phyloP scores from a whole-genome alignment of 1,284 basidiomycete species.

The Neonothopanus nambi region DNA sequence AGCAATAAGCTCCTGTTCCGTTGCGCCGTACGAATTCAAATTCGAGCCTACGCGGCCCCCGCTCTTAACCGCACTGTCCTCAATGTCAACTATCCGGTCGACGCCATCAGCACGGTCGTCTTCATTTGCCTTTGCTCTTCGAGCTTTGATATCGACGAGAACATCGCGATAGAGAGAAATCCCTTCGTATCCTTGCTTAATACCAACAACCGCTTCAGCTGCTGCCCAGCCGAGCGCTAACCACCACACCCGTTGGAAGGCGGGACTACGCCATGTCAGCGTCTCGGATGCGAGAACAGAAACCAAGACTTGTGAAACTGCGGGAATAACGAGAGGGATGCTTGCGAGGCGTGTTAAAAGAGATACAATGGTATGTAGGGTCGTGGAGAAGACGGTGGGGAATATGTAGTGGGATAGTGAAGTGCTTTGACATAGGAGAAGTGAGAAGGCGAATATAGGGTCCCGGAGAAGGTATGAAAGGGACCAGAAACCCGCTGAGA shows the following conservation, averaged over 20 bases:
- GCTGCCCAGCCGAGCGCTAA: conserved; percentile 68
- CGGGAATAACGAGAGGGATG: conserved; percentile 53
- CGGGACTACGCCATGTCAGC: conserved; percentile 56
- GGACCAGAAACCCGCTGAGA: conserved; percentile 58
- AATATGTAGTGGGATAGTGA: background rate
- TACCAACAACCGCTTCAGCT: conserved; percentile 61
- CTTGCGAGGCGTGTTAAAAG: conserved; percentile 55
- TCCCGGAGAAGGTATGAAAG: conserved; percentile 57
- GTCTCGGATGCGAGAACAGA: conserved; percentile 11
- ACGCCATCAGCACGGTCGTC: background rate
- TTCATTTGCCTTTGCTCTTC: background rate
- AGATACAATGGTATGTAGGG: conserved; percentile 49
- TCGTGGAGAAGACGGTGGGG: conserved; percentile 44
- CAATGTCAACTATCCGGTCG: conserved; percentile 2
- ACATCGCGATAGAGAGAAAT: conserved; percentile 67
- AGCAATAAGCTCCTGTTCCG: background rate
- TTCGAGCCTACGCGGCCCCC: background rate
- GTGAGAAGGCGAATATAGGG: conserved; percentile 43
- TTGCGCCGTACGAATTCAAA: background rate
- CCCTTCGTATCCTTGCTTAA: conserved; percentile 68
- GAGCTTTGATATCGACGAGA: conserved; percentile 43
- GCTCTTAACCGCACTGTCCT: background rate
- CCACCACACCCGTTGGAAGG: conserved; percentile 73
- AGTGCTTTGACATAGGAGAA: background rate
- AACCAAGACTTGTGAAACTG: conserved; percentile 39